phyloP scores from a whole-genome alignment of 2,329 filamentous ascomycete species.

The Sporothrix pallida region DNA sequence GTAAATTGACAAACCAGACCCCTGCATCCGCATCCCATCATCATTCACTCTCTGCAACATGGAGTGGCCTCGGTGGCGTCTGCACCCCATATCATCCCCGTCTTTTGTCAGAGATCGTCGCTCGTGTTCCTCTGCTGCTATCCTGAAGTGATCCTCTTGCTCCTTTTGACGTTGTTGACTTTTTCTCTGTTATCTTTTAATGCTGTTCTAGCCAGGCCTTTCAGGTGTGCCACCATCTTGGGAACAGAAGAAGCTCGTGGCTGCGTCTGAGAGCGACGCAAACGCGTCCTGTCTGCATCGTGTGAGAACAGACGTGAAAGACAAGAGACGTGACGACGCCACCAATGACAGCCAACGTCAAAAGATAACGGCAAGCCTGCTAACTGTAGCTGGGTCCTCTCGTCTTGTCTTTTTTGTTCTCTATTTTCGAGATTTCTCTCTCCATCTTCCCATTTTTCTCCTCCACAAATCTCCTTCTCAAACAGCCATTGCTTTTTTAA shows the following conservation, averaged over 20 bases:
- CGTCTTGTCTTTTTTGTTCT: not conserved
- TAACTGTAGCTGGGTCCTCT: not conserved
- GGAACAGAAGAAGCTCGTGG: not conserved
- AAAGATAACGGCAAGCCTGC: not conserved
- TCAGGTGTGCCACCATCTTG: not conserved
- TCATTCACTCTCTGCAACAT: constrained; percentile 25
- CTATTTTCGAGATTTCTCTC: not conserved
- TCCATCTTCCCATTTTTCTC: not conserved
- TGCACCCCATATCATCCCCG: not conserved
- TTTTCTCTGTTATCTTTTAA: not conserved
- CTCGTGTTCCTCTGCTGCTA: constrained; percentile 9
- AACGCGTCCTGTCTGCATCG: not conserved
- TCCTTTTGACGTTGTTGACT: not conserved
- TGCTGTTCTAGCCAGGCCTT: not conserved
- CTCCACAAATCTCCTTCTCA: constrained; percentile 18
- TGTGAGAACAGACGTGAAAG: not conserved
- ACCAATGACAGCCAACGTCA: not conserved
- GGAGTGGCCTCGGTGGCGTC: not conserved
- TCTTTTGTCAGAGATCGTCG: not conserved
- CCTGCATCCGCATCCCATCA: constrained; percentile 13
- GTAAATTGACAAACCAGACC: not conserved
- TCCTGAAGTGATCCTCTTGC: not conserved
- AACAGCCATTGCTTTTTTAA: constrained; percentile 28
- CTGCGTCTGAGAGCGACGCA: constrained; percentile 19
- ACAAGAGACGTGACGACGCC: not conserved